phyloP scores from a whole-genome alignment of 345 rosid species.

The Ceriops zippeliana region DNA sequence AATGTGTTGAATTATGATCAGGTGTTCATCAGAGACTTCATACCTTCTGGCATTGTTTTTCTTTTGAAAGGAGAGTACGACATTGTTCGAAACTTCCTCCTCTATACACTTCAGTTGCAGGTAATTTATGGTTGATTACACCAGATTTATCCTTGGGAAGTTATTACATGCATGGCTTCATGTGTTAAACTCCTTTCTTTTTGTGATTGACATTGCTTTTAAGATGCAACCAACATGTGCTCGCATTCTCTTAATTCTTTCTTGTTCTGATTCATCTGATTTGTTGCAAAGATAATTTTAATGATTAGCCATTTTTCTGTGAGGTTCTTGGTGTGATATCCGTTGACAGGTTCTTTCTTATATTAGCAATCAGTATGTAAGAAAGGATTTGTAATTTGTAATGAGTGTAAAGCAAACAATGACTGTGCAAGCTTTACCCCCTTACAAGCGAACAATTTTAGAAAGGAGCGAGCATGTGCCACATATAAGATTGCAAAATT shows the following conservation, averaged over 20 bases:
- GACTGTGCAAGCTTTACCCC: background rate
- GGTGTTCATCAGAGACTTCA: conserved; percentile 33
- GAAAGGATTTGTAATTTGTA: background rate
- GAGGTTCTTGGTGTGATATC: background rate
- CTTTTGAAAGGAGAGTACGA: conserved; percentile 34
- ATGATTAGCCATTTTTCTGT: background rate
- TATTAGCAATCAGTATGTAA: background rate
- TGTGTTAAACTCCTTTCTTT: background rate
- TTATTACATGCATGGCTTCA: background rate
- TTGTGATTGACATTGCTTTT: background rate
- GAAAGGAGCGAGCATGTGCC: background rate
- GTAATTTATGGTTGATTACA: conserved; percentile 6
- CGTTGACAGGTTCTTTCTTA: background rate
- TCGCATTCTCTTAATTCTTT: background rate
- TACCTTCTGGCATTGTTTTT: conserved; percentile 32
- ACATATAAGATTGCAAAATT: background rate
- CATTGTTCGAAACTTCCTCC: conserved; percentile 30
- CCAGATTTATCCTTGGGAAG: background rate
- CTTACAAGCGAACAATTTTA: too few relatives aligned
- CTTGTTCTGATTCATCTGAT: background rate
- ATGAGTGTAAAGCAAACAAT: background rate
- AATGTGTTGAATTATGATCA: conserved; percentile 76
- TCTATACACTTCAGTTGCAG: conserved; percentile 34
- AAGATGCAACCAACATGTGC: too few relatives aligned
- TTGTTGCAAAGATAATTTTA: background rate